phyloP scores from a whole-genome alignment of 257 asterid genomes.

The Handroanthus guayacan region DNA sequence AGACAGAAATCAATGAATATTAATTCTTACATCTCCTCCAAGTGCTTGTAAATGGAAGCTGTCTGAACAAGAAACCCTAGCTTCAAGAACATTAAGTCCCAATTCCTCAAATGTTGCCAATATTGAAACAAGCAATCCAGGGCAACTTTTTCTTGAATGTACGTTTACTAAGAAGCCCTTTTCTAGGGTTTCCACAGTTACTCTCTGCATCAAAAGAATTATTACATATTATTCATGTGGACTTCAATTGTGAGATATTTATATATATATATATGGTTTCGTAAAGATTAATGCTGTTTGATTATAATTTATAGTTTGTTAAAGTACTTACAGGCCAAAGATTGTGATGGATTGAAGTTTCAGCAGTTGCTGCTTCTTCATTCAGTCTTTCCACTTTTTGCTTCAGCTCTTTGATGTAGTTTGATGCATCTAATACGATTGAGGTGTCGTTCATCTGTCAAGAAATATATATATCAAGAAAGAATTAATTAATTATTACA shows the following conservation, averaged over 20 bases:
- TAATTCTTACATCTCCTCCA: constrained; percentile 71
- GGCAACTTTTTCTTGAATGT: constrained; percentile 63
- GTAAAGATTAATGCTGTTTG: too few species aligned
- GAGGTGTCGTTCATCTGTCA: constrained; percentile 69
- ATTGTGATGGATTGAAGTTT: constrained; percentile 46
- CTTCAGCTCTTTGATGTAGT: constrained; percentile 72
- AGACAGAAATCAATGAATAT: too few species aligned
- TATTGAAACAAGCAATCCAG: constrained; percentile 73
- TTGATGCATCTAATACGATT: constrained; percentile 79
- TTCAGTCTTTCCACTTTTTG: constrained; percentile 75
- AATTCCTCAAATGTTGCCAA: constrained; percentile 80
- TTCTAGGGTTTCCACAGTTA: constrained; percentile 83
- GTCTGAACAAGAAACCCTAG: constrained; percentile 88
- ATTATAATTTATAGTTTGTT: background rate
- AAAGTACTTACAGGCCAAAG: constrained; percentile 54
- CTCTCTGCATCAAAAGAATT: constrained; percentile 50
- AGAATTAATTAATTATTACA: background rate
- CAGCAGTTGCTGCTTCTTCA: constrained; percentile 58
- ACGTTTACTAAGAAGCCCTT: constrained; percentile 81
- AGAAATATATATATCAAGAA: background rate
- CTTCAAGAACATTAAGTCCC: constrained; percentile 81
- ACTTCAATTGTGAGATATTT: background rate
- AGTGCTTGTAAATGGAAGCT: constrained; percentile 78
- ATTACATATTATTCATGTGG: background rate
- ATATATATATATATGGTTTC: too few species aligned